Evolutionary conservation across 495 filamentous ascomycete genomes (phyloP).

Genomic region (Daldinia concentrica): DNA sequence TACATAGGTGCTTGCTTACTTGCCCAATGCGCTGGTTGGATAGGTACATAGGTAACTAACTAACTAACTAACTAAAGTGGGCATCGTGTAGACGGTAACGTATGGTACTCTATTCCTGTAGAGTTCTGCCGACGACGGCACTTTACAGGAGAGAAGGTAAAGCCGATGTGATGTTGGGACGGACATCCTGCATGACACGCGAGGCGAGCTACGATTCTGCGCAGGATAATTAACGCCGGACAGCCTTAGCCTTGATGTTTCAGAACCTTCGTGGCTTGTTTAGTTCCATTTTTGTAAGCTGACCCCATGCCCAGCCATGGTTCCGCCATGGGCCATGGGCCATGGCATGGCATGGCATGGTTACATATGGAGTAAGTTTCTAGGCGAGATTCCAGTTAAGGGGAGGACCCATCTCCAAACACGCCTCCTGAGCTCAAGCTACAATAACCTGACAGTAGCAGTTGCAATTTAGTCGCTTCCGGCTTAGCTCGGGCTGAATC

Average conservation of each 20-base stretch:
- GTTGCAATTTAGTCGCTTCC: constrained; percentile 1
- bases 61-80: too few relatives aligned
- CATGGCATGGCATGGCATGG: neutral
- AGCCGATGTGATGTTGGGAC: neutral
- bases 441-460: constrained; percentile 2
- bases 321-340: neutral
- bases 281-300: constrained; percentile 20
- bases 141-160: neutral
- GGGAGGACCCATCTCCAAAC: neutral
- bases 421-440: constrained; percentile 6
- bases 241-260: constrained; percentile 15
- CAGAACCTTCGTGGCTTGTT: constrained; percentile 7
- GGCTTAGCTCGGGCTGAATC: constrained; percentile 1
- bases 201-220: constrained; percentile 1
- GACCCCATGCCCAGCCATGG: neutral
- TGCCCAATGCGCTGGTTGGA: too few relatives aligned
- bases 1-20: too few relatives aligned
- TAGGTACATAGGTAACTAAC: too few relatives aligned
- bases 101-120: too few relatives aligned
- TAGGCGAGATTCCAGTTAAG: neutral
- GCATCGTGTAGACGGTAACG: too few relatives aligned
- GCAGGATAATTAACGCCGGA: constrained; percentile 1
- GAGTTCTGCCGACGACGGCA: neutral
- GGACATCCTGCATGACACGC: neutral
- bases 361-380: neutral